phyloP scores from a whole-genome alignment of 345 rosid genomes.

The Boechera divaricarpa region DNA sequence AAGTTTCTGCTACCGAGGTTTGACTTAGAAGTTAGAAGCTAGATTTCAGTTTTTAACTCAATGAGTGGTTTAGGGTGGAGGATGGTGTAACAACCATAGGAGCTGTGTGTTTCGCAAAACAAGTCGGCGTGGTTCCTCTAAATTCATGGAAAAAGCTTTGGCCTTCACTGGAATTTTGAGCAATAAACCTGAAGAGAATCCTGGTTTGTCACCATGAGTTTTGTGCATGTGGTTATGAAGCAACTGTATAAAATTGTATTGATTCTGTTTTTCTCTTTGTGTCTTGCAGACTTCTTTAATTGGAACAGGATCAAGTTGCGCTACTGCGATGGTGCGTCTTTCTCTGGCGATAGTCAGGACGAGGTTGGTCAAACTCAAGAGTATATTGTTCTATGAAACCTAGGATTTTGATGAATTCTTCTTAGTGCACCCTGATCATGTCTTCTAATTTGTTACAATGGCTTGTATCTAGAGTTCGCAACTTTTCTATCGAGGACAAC shows the following conservation, averaged over 20 bases:
- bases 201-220: slow-evolving; percentile 52
- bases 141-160: slow-evolving; percentile 70
- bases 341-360: slow-evolving; percentile 71
- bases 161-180: slow-evolving; percentile 81
- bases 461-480: slow-evolving; percentile 48
- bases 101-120: slow-evolving; percentile 74
- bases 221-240: neutral
- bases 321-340: slow-evolving; percentile 99
- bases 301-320: slow-evolving; percentile 94
- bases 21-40: slow-evolving; percentile 8
- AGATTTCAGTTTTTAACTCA: neutral
- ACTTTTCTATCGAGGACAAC: slow-evolving; percentile 81
- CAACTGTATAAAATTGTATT: neutral
- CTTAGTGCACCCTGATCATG: neutral
- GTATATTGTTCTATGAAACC: neutral
- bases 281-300: slow-evolving; percentile 79
- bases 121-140: slow-evolving; percentile 81
- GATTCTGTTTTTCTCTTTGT: neutral
- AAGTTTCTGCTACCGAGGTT: slow-evolving; percentile 8
- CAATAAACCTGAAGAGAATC: slow-evolving; percentile 80
- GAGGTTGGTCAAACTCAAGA: slow-evolving; percentile 52
- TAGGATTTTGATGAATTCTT: slow-evolving; percentile 6
- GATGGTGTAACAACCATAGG: slow-evolving; percentile 73
- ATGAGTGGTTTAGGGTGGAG: slow-evolving; percentile 72
- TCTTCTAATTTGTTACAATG: slow-evolving; percentile 13